Evolutionary conservation across 2,329 filamentous ascomycete genomes (phyloP).

Genomic region (Simplicillium aogashimaense): DNA sequence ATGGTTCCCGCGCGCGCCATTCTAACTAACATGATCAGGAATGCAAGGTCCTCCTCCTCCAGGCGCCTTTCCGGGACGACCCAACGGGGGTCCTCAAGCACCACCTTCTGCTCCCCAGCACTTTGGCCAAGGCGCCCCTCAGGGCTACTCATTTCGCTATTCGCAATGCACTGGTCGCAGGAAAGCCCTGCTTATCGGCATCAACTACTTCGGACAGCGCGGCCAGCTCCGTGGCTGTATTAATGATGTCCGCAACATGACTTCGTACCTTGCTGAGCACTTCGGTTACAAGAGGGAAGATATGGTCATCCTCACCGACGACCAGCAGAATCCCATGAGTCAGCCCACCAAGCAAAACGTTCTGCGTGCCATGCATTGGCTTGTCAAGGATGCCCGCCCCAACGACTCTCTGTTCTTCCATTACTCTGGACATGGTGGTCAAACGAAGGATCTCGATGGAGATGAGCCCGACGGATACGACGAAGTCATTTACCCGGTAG

Average conservation of each 20-base stretch:
- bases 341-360: constrained; percentile 96
- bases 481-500: constrained; percentile 76
- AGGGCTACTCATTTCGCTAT: constrained; percentile 78
- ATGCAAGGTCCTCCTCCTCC: not conserved
- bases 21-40: not conserved
- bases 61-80: constrained; percentile 13
- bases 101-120: constrained; percentile 58
- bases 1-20: not conserved
- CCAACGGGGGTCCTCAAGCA: constrained; percentile 49
- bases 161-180: constrained; percentile 80
- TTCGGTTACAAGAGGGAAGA: constrained; percentile 92
- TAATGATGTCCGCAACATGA: constrained; percentile 98
- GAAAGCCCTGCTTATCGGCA: constrained; percentile 86
- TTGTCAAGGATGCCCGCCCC: constrained; percentile 83
- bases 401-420: constrained; percentile 98
- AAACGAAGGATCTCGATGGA: constrained; percentile 68
- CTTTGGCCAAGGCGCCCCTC: constrained; percentile 73
- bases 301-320: constrained; percentile 94
- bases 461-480: constrained; percentile 77
- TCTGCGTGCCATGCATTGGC: constrained; percentile 91
- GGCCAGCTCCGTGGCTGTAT: constrained; percentile 89
- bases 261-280: constrained; percentile 74
- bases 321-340: constrained; percentile 95
- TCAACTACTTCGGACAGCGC: constrained; percentile 92
- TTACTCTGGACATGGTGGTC: constrained; percentile 84